Base-by-base conservation (phyloP, 441 rosid genomes). In the Eruca vesicaria region DNA sequence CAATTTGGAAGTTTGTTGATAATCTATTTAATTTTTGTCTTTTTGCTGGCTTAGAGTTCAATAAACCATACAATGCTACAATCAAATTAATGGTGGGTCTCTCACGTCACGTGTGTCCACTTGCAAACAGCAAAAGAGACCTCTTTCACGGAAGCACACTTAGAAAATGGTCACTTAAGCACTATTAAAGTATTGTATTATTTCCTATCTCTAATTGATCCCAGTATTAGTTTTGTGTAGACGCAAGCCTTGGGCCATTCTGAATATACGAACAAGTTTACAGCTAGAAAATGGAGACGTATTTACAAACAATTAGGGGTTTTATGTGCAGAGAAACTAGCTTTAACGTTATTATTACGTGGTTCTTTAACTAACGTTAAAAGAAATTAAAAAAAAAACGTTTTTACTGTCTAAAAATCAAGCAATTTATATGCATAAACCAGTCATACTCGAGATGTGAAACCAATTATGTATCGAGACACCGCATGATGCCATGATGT, bases 71-170 rank as follows among this genome's bases (percentile, higher is more conserved):
- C 14, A 74, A 32, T 38, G 48, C 15, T 12, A 38, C 15, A 38
- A 38, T 10, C 50, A 58, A 66, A 43, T 9, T 2, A 66, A 12
- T 45, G 67, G 78, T 66, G 67, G 78, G 55, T 43, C 78, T 10
- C 16, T 66, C 58, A 73, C 32, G 57, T 66, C 58, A 73, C 32
- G 57, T 31, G 1, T 43, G 9, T 56, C 77, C 59, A 73, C 66
- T 74, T 58, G 67, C 78, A 66, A n/a, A n/a, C n/a, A n/a, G n/a
- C n/a, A n/a, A 58, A 66, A 66, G 52, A 2, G 61, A 66, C 60
- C 19, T 73, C 76, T 63, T 73, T 74, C 78, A 43, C 72, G 61
- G 72, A 74, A 74, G 60, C 72, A 43, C 33, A 9, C 38, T 45
- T 45, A 45, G 53, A 15, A 19, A 53, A 63, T 29, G 41, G 28